Evolutionary conservation across 345 rosid species (phyloP), one percentile per base, ranked within the genome.

Genomic region (Melaleuca alternifolia): DNA sequence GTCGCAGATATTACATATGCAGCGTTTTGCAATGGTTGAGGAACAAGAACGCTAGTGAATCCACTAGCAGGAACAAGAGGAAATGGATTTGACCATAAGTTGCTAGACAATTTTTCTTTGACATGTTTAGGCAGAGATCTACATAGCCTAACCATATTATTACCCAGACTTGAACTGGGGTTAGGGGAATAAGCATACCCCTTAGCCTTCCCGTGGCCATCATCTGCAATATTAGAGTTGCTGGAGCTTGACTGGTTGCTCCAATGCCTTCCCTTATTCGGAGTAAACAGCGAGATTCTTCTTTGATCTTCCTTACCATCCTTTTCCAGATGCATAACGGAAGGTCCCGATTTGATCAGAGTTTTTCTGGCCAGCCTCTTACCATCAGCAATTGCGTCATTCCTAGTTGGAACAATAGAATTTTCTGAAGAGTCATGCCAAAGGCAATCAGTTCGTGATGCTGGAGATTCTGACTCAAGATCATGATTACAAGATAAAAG

Each of bases 61-160:
- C 99, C 98, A 91, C 96, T 94, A 59, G 96, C 92, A 83, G 96
- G 96, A 88, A 91, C 91, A 87, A 97, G 95, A 85, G 92, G 94
- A 92, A 97, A 97, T 56, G 97, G 94, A 56, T 85, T 90, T 83
- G 98, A 97, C 97, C 97, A 97, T 88, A 91, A 85, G 84, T 90
- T 88, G 87, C 88, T 86, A 30, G 92, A 86, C 87, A 86, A 76
- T 83, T 85, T 89, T 90, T 88, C 92, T 85, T 86, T 89, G 82
- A 84, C 90, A 89, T 50, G 87, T 86, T 91, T 93, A 87, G 92
- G 92, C 57, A 88, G 82, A 89, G 86, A 89, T 91, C 90, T 90
- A 86, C 95, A 89, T 56, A 96, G 85, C 86, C 93, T 89, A 84
- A 97, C 97, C 89, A 88, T 88, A 76, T 90, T 88, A 88, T 94